Evolutionary conservation across 2,329 filamentous ascomycete genomes (phyloP).

Genomic region (Colletotrichum sp.): DNA sequence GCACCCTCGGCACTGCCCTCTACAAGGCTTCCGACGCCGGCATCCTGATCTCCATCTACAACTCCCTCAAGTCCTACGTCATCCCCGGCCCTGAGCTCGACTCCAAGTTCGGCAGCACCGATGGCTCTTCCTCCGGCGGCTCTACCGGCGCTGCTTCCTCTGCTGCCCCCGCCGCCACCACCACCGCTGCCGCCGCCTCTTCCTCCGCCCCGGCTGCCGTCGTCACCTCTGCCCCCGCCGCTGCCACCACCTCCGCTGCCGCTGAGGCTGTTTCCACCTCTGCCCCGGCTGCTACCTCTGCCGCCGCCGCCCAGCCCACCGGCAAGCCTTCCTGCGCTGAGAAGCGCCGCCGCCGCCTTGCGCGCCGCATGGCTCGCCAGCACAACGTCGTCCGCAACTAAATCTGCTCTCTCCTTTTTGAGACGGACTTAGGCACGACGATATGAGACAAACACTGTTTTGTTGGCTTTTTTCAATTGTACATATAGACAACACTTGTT

Average conservation of each 20-base stretch:
- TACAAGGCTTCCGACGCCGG: conserved; percentile 39
- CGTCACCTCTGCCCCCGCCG: conserved; percentile 17
- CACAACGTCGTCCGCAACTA: conserved; percentile 14
- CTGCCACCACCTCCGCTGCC: conserved; percentile 7
- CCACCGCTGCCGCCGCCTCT: conserved; percentile 26
- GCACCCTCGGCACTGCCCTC: conserved; percentile 37
- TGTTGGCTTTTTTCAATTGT: conserved; percentile 14
- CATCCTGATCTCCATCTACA: conserved; percentile 39
- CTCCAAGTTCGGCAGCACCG: background rate
- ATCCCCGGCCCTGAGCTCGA: conserved; percentile 33
- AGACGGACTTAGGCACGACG: background rate
- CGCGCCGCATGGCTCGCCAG: conserved; percentile 19
- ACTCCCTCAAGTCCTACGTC: conserved; percentile 28
- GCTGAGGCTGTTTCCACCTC: background rate
- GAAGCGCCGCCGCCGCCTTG: conserved; percentile 21
- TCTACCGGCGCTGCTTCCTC: conserved; percentile 26
- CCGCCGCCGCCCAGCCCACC: conserved; percentile 19
- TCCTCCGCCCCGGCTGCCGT: conserved; percentile 12
- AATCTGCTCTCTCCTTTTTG: background rate
- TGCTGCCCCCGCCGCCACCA: conserved; percentile 5
- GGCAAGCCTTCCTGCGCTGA: conserved; percentile 17
- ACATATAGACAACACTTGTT: conserved; percentile 11
- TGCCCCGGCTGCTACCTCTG: background rate
- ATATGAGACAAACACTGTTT: background rate
- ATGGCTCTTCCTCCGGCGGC: conserved; percentile 22